Conservation (phyloP, 441 rosid genomes). For the Bocquillonia castaneifolia region DNA sequence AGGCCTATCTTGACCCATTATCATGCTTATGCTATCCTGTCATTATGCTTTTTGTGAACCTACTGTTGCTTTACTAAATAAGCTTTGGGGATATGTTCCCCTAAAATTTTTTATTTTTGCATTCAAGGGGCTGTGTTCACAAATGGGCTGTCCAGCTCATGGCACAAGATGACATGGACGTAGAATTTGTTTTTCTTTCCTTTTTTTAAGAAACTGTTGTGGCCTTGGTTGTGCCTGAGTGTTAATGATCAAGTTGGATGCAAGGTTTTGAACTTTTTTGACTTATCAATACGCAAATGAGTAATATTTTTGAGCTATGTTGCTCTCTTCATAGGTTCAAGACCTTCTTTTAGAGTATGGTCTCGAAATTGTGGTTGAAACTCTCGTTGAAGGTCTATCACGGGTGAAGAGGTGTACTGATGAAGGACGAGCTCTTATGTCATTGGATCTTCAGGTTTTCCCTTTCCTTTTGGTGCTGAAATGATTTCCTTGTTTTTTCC, state of each 20-base stretch:
- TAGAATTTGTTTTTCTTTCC: no score
- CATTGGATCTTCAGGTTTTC: constrained; percentile 84
- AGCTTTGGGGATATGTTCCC: neutral
- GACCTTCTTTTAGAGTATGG: constrained; percentile 74
- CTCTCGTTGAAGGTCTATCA: constrained; percentile 89
- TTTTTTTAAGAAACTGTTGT: neutral
- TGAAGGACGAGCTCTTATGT: constrained; percentile 97
- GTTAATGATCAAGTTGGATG: neutral
- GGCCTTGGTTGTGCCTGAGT: neutral
- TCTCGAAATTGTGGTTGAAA: constrained; percentile 84
- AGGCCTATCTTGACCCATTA: neutral
- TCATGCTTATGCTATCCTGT: neutral
- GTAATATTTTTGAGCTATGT: constrained; percentile 12
- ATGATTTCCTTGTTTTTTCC: constrained; percentile 2
- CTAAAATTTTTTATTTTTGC: neutral
- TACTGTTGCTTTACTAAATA: neutral
- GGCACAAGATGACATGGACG: neutral
- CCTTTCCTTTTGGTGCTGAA: neutral
- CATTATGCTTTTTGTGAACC: neutral
- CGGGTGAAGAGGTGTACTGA: constrained; percentile 90
- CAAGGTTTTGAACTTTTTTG: neutral
- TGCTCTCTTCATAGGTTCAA: constrained; percentile 53
- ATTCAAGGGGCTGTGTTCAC: neutral
- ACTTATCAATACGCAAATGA: neutral
- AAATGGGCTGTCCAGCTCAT: neutral